These are phyloP conservation scores for Croton laevigatus DNA, from an alignment of 441 rosid genomes.

Conservation along the genomic window DNA sequence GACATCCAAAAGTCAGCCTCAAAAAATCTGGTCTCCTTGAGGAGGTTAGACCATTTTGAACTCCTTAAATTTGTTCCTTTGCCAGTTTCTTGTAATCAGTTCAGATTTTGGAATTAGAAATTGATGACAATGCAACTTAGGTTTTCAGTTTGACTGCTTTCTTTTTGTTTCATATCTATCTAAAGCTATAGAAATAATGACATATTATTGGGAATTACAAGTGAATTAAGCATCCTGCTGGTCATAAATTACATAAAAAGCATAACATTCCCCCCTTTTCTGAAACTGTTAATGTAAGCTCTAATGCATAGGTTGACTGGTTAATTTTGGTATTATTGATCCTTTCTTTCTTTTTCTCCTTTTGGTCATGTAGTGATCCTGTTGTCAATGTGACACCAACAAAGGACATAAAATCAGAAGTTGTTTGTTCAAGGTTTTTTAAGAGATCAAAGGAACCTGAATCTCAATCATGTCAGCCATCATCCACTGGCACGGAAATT, in stretches of 20 bases:
- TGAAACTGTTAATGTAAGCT: background rate
- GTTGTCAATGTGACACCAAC: slow-evolving; percentile 21
- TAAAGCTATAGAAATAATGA: background rate
- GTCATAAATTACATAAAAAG: background rate
- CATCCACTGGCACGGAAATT: slow-evolving; percentile 28
- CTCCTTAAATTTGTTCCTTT: background rate
- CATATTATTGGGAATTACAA: background rate
- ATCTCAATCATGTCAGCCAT: slow-evolving; percentile 28
- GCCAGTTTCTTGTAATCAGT: background rate
- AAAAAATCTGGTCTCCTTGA: slow-evolving; percentile 20
- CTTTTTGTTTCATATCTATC: background rate
- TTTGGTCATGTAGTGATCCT: slow-evolving; percentile 33
- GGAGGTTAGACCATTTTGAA: slow-evolving; percentile 39
- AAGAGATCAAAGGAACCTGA: slow-evolving; percentile 32
- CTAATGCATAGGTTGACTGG: background rate
- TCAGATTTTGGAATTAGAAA: background rate
- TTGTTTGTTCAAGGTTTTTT: slow-evolving; percentile 34
- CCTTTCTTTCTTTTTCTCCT: background rate
- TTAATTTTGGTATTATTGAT: background rate
- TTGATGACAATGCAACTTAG: background rate
- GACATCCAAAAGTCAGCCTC: slow-evolving; percentile 28
- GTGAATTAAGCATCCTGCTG: background rate
- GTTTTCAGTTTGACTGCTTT: background rate
- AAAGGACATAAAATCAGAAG: slow-evolving; percentile 40
- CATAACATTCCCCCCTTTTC: background rate